Percentiles rank a stretch among this genome's conserved stretches.
These are phyloP conservation scores for Vararia minispora DNA, from an alignment of 768 basidiomycete species.

Conservation along the genomic window DNA sequence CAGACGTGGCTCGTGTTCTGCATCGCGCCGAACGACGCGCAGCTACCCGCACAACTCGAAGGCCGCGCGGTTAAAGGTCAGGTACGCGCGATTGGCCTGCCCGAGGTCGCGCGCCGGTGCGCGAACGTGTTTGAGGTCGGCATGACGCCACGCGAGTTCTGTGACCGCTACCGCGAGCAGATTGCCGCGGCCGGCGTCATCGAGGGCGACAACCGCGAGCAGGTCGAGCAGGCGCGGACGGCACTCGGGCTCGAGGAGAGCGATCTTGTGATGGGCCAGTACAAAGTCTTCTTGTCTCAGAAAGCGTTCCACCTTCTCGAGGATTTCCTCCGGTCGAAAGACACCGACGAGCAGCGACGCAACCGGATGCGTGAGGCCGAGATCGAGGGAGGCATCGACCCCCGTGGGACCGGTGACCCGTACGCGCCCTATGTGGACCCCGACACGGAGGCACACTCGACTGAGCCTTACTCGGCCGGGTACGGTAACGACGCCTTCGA, in stretches of 20 bases:
- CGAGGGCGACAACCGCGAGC: constrained; percentile 51
- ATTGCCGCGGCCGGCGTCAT: constrained; percentile 42
- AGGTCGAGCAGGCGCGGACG: constrained; percentile 45
- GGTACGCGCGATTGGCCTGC: constrained; percentile 68
- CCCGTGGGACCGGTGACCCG: constrained; percentile 47
- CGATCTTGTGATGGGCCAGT: constrained; percentile 74
- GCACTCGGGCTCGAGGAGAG: constrained; percentile 48
- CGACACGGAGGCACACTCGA: constrained; percentile 30
- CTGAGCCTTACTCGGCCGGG: constrained; percentile 25
- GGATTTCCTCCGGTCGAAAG: constrained; percentile 71
- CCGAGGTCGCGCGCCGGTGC: constrained; percentile 63
- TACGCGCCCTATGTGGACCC: constrained; percentile 69
- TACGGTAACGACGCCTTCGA: constrained; percentile 40
- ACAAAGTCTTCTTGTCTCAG: constrained; percentile 87
- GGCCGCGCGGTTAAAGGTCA: constrained; percentile 88
- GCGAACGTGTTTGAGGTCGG: constrained; percentile 69
- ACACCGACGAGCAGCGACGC: constrained; percentile 79
- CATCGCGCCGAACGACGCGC: constrained; percentile 90
- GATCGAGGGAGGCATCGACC: constrained; percentile 55
- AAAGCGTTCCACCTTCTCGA: constrained; percentile 79
- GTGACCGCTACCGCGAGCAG: constrained; percentile 67
- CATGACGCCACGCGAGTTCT: constrained; percentile 81
- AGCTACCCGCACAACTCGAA: constrained; percentile 89
- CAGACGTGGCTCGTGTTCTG: constrained; percentile 90
- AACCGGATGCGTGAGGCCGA: constrained; percentile 69